Evolutionary conservation across 1,139 yeast species (phyloP).

Genomic region (Kurtzmaniella natalensis): DNA sequence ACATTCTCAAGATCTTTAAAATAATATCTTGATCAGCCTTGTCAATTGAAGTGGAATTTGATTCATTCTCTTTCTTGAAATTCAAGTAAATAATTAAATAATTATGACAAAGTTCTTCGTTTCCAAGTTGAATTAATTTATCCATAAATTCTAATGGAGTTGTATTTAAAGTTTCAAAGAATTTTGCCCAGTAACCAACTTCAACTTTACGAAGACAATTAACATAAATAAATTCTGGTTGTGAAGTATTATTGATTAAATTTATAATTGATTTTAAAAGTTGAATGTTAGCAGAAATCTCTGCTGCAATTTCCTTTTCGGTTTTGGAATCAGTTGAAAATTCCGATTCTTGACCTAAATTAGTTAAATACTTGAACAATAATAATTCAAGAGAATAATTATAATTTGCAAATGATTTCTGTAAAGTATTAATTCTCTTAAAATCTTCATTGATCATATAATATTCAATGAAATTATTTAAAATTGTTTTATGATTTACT

Average conservation of each 20-base stretch:
- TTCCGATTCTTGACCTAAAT: too few species aligned
- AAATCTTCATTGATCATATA: slow-evolving; percentile 25
- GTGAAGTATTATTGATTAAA: slow-evolving; percentile 25
- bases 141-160: slow-evolving; percentile 40
- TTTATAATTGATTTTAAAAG: slow-evolving; percentile 22
- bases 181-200: slow-evolving; percentile 35
- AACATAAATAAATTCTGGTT: slow-evolving; percentile 31
- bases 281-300: background rate
- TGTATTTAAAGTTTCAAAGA: slow-evolving; percentile 30
- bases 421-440: slow-evolving; percentile 14
- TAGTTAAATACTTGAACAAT: slow-evolving; percentile 31
- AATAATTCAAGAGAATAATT: slow-evolving; percentile 38
- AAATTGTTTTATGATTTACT: slow-evolving; percentile 28
- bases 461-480: slow-evolving; percentile 36
- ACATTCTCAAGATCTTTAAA: slow-evolving; percentile 30
- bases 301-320: slow-evolving; percentile 2
- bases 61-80: slow-evolving; percentile 30
- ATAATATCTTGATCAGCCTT: slow-evolving; percentile 30
- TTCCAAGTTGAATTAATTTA: slow-evolving; percentile 26
- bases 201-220: slow-evolving; percentile 44
- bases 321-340: slow-evolving; percentile 11
- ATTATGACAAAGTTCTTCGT: slow-evolving; percentile 40
- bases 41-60: slow-evolving; percentile 12
- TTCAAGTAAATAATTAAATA: slow-evolving; percentile 40
- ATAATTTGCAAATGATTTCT: slow-evolving; percentile 31